Base-by-base conservation (phyloP, 495 filamentous ascomycete species). In the Aspergillus bridgeri region DNA sequence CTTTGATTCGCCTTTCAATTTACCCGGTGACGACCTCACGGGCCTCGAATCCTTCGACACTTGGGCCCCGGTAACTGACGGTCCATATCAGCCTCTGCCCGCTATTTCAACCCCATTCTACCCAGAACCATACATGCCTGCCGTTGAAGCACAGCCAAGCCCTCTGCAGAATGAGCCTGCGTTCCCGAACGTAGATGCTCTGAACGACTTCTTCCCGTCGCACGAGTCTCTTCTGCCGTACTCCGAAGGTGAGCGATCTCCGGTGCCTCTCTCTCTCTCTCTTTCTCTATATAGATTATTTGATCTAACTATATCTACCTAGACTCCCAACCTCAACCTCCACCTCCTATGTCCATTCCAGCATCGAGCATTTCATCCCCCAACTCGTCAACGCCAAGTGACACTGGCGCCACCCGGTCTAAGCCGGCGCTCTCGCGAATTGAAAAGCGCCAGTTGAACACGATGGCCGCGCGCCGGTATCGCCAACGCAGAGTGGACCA, bases 391-490 rank as follows among this genome's bases (percentile, higher is more conserved):
- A 48, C 53, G n/a, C 44, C 53, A 5, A 56, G 53, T 27, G 53
- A 56, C 19, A 21, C 53, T 5, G 44, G 29, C 42, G 2, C 53
- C 29, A 20, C 44, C 48, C 44, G 33, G 20, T 18, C 44, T 3
- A 56, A 56, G 23, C 19, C 53, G 18, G 42, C 52, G 23, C n/a
- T 68, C 3, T 70, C 68, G 42, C 66, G 69, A 21, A 66, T 75
- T 19, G 63, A 71, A 52, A 88, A 87, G 65, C 85, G 86, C 19
- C 78, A 80, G 49, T 79, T 84, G 42, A 89, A 91, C 67, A 88
- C 87, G 51, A 71, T 89, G 46, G 84, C 86, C 5, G 85, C 87
- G 53, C 83, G 87, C 54, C 82, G 86, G 55, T 92, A 88, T 69
- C 83, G 89, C 22, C 82, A 89, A 72, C 85, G 83, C 57, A 83